Base-by-base conservation (phyloP, 768 basidiomycete species). In the Pseudohyphozyma bogoriensis region DNA sequence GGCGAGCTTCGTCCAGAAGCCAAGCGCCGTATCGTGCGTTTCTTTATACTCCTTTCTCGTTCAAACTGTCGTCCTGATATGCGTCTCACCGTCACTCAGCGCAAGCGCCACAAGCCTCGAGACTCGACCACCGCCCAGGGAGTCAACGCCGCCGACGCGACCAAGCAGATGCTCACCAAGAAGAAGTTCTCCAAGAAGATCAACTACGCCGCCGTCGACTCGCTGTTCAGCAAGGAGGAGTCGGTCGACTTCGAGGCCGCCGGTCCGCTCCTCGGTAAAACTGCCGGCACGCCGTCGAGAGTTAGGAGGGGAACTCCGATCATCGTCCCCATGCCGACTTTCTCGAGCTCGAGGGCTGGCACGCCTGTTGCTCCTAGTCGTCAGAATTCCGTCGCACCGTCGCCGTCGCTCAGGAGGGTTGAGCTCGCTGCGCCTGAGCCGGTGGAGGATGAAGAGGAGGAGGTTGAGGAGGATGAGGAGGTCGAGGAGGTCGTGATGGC, bases 191-290 rank as follows among this genome's bases (percentile, higher is more conserved):
- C 87, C 75, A 88, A 88, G 70, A 83, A 89, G 54, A 92, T 93
- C 75, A 95, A 95, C 72, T 95, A 93, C 72, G 85, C 87, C 67
- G 89, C 87, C 1, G 81, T 92, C 55, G 85, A 86, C 66, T 81
- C 82, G 58, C 79, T 93, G 15, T 88, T 92, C 22, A 33, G 22
- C 45, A 46, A 26, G 45, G 22, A 44, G 42, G 22, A 22, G 12
- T 8, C 10, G 42, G 42, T 16, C 42, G 42, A 44, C n/a, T n/a
- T n/a, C 42, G 42, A n/a, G 42, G 20, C 20, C 42, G 10, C 22
- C n/a, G 44, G 11, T 20, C 44, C 44, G 20, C 18, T 45, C 20
- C n/a, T 45, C 20, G 44, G 44, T 18, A 37, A 37, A 18, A 10
- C 11, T 18, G 37, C 37, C 37, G 37, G 37, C 37, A 37, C 37